phyloP scores from a whole-genome alignment of 352 stramenopile genomes.

The Phytophthora tubulina region DNA sequence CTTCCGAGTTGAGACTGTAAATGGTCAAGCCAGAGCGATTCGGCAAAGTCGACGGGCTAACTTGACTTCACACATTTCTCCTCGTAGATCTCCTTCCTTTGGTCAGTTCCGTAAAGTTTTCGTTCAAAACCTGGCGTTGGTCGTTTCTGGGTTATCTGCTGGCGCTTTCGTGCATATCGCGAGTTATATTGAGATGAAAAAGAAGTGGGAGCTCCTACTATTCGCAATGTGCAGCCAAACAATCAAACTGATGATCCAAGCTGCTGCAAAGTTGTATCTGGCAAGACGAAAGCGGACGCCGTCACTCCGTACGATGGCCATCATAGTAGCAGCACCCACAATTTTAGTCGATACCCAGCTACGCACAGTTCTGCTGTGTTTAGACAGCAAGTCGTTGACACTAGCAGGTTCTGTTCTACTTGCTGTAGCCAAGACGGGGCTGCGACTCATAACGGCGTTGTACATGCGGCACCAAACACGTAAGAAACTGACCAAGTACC shows the following conservation, averaged over 20 bases:
- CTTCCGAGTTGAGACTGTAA: conserved; percentile 27
- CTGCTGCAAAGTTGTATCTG: conserved; percentile 34
- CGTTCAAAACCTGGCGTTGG: conserved; percentile 30
- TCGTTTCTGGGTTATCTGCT: conserved; percentile 31
- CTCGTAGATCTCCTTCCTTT: conserved; percentile 16
- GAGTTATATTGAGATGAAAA: conserved; percentile 23
- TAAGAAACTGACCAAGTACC: conserved; percentile 15
- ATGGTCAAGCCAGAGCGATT: conserved; percentile 10
- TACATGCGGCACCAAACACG: conserved; percentile 16
- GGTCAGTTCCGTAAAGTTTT: conserved; percentile 24
- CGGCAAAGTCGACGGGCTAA: conserved; percentile 10
- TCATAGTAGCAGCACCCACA: conserved; percentile 38
- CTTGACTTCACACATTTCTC: neutral
- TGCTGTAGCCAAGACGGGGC: conserved; percentile 27
- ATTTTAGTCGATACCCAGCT: conserved; percentile 45
- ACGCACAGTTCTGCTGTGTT: conserved; percentile 36
- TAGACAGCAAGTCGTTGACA: conserved; percentile 29
- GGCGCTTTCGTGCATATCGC: conserved; percentile 37
- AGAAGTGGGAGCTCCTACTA: conserved; percentile 30
- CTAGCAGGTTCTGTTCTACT: conserved; percentile 26
- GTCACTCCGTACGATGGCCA: conserved; percentile 34
- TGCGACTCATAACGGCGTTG: conserved; percentile 18
- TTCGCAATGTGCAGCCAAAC: conserved; percentile 32
- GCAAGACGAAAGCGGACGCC: conserved; percentile 20
- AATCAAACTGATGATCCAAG: conserved; percentile 34